Conservation (phyloP, 345 rosid species). For the Rhizophora mangle region DNA sequence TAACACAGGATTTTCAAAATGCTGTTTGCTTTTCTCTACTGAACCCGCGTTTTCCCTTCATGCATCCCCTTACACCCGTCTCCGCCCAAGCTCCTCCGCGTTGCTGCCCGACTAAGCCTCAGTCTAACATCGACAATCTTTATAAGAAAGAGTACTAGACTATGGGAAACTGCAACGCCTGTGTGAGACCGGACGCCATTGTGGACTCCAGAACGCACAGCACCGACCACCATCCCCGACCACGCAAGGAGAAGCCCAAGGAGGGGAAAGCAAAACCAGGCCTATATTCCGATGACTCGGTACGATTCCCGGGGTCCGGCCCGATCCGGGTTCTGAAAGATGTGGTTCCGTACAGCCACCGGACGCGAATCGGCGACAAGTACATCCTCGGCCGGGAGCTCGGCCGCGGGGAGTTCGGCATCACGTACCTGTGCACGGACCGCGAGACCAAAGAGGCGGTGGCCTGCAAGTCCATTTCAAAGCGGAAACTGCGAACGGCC, state of each 20-base stretch:
- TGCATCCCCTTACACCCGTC: not conserved
- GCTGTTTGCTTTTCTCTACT: constrained; percentile 31
- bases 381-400: constrained; percentile 79
- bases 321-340: constrained; percentile 76
- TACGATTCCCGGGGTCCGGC: constrained; percentile 35
- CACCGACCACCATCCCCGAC: constrained; percentile 14
- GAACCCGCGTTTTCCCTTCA: constrained; percentile 60
- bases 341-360: constrained; percentile 54
- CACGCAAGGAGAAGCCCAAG: constrained; percentile 26
- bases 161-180: constrained; percentile 95
- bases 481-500: constrained; percentile 82
- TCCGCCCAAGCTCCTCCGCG: not conserved
- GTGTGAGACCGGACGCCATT: constrained; percentile 53
- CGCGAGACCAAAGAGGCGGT: constrained; percentile 61
- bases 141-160: not conserved
- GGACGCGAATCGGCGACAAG: constrained; percentile 74
- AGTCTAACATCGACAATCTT: no score
- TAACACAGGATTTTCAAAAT: constrained; percentile 29
- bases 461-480: constrained; percentile 89
- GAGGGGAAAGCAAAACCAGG: constrained; percentile 40
- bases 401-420: constrained; percentile 94
- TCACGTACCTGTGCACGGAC: constrained; percentile 88
- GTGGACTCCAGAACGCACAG: constrained; percentile 13
- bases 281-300: constrained; percentile 48
- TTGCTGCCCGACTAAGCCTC: not conserved